Evolutionary conservation across 371 early-diverging fungal species (phyloP).

Genomic region (Rhizopus arrhizus): DNA sequence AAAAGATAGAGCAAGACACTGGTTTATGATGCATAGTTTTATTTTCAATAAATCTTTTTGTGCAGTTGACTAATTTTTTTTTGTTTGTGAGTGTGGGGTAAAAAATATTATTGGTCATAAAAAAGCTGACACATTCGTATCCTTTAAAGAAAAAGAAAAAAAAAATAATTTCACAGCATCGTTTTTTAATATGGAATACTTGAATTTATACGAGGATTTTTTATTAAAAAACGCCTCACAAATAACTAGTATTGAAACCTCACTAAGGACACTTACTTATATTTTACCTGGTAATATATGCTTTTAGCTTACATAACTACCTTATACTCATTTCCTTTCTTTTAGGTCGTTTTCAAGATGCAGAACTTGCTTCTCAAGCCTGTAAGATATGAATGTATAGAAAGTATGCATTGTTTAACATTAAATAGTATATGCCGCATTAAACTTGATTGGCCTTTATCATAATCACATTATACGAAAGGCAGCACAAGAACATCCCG

Average conservation of each 20-base stretch:
- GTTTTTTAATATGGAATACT: constrained; percentile 42
- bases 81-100: too few species aligned
- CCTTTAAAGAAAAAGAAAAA: neutral
- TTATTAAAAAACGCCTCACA: constrained; percentile 85
- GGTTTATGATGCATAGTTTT: too few species aligned
- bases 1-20: too few species aligned
- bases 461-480: constrained; percentile 83
- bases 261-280: constrained; percentile 86
- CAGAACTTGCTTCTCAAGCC: constrained; percentile 92
- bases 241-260: constrained; percentile 85
- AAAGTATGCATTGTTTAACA: neutral
- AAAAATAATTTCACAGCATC: neutral
- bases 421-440: constrained; percentile 72
- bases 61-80: too few species aligned
- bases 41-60: too few species aligned
- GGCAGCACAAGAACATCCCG: constrained; percentile 56
- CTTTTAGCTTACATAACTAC: constrained; percentile 26
- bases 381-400: constrained; percentile 48
- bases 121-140: constrained; percentile 2
- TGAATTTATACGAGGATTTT: constrained; percentile 77
- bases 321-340: neutral
- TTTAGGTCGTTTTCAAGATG: constrained; percentile 88
- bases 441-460: constrained; percentile 83
- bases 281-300: constrained; percentile 78
- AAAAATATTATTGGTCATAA: neutral